Base-by-base conservation (phyloP, 164 flowering plant species). In the Stephania japonica region DNA sequence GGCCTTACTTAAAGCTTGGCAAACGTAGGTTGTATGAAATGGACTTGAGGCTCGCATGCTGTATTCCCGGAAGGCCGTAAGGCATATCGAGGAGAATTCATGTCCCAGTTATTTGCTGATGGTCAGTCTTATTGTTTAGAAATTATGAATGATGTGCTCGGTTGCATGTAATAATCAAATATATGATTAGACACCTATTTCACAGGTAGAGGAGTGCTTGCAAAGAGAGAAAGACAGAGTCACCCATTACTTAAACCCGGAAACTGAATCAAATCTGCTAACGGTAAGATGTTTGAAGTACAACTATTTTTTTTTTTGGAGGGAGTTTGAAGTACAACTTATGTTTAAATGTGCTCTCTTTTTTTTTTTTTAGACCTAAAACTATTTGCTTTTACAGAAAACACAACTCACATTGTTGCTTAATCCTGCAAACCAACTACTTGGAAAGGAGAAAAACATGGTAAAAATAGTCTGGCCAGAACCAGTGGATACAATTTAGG, bases 151-250 rank as follows among this genome's bases (percentile, higher is more conserved):
- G 9, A 23, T 7, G 3, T 63, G 32, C 23, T 63, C 23, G 10
- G 32, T 7, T n/a, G 32, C 4, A n/a, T 24, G 25, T 7, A 25
- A 24, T 23, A 63, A 63, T 25, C 66, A 63, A 11, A 27, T 10
- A 63, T 1, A 21, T 63, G 10, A 63, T 3, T 11, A 3, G 16
- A n/a, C 26, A 68, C 25, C 18, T 27, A 61, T 71, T 53, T 65
- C 62, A 2, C 74, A 85, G 90, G 85, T 82, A 18, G 88, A 84
- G 75, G 83, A 85, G 68, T 86, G 87, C 74, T 76, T 86, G 83
- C 84, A 77, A 72, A 72, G 71, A 21, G 89, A 87, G 70, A 85
- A 77, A 73, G 88, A 84, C 6, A 81, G 88, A 71, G 87, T 83
- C 71, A 71, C 83, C 42, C 82, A 83, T 79, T 86, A 83, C 80